Base-by-base conservation (phyloP, 1,284 basidiomycete species). In the Trichosporon sp. region DNA sequence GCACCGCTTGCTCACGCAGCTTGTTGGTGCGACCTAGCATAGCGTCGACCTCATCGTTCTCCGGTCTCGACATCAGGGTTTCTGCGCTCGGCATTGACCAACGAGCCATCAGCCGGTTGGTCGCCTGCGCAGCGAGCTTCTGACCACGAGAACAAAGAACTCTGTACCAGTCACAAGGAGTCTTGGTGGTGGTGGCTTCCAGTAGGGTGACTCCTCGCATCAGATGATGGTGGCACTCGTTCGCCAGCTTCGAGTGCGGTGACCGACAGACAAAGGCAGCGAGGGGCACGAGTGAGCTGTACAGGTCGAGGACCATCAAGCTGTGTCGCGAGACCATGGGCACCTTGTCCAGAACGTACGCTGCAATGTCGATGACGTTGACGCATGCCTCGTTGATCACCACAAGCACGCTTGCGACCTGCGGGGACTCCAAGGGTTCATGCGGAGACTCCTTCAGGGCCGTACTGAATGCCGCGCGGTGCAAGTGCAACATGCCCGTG, bases 401-500 rank as follows among this genome's bases (percentile, higher is more conserved):
- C 2, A 60, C 56, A 13, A 60, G 31, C 2, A 60, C 56, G 27
- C 56, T 60, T 7, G 56, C 56, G 5, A 60, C 56, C 18, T 60
- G 56, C 8, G 56, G 56, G 8, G 56, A 60, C 56, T 60, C 56
- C 27, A 60, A n/a, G 7, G 56, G 56, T 23, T 60, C 56, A 8
- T 60, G 56, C 7, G 56, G 56, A 15, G 27, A 31, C 29, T 60
- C 56, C 56, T 60, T 60, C 27, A 60, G 56, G 27, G 56, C 56
- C 15, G 56, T 60, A 7, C 56, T 60, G 56, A 60, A 60, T 15
- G 56, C 56, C 6, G 56, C 56, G 12, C 56, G 56, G 13, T 60
- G 56, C 56, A 60, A 15, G 18, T 60, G 56, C 56, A 60, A n/a
- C 56, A 60, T 60, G 56, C 56, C 56, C 15, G 56, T 60, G 27